Conservation (phyloP, 2,329 filamentous ascomycete species). For the Ophiostoma fasciatum region DNA sequence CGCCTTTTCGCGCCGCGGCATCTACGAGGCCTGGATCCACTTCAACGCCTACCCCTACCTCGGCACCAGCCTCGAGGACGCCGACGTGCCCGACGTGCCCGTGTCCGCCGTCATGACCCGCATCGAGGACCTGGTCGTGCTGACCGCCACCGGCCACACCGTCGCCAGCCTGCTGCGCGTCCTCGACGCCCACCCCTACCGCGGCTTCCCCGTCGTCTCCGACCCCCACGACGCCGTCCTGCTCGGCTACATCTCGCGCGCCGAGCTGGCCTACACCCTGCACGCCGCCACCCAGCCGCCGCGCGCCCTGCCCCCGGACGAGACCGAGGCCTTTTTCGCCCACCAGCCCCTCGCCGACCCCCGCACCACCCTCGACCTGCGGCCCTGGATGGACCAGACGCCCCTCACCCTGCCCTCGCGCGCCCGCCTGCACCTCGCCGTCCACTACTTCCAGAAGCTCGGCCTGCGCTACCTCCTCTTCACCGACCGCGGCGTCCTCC, state of each 20-base stretch:
- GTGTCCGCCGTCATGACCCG: slow-evolving; percentile 76
- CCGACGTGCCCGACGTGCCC: slow-evolving; percentile 53
- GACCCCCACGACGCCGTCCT: slow-evolving; percentile 64
- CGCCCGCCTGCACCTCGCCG: slow-evolving; percentile 66
- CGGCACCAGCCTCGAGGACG: slow-evolving; percentile 66
- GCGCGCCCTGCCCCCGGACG: slow-evolving; percentile 48
- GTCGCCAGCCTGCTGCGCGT: slow-evolving; percentile 59
- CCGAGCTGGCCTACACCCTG: slow-evolving; percentile 74
- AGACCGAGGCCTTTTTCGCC: slow-evolving; percentile 70
- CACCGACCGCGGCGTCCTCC: slow-evolving; percentile 62
- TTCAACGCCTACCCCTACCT: slow-evolving; percentile 92
- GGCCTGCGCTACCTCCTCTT: slow-evolving; percentile 85
- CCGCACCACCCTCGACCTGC: slow-evolving; percentile 63
- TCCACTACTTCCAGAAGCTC: slow-evolving; percentile 88
- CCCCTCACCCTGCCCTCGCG: slow-evolving; percentile 76
- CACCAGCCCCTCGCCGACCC: slow-evolving; percentile 69
- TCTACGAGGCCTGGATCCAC: slow-evolving; percentile 97
- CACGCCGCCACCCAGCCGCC: slow-evolving; percentile 41
- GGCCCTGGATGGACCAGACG: slow-evolving; percentile 98
- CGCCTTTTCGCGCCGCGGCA: slow-evolving; percentile 79
- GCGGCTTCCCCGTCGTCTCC: slow-evolving; percentile 82
- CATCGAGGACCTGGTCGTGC: slow-evolving; percentile 76
- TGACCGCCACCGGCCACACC: slow-evolving; percentile 79
- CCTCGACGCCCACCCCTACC: slow-evolving; percentile 60
- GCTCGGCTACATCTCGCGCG: slow-evolving; percentile 85